Conservation (phyloP, 306 rosid genomes). For the Cicer yamashitae region DNA sequence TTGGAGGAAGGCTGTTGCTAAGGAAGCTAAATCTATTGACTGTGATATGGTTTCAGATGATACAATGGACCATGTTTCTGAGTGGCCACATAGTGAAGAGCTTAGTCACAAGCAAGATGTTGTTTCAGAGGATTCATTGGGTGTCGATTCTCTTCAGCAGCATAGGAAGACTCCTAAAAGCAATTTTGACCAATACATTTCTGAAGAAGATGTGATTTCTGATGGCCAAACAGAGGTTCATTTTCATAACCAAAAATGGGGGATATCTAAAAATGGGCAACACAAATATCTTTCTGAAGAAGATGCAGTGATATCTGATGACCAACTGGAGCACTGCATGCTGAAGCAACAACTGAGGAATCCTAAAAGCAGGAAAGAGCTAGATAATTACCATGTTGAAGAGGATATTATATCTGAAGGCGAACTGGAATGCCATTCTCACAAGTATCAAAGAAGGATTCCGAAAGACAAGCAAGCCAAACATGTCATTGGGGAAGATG, state of each 20-base stretch:
- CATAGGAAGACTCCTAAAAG: conserved; percentile 37
- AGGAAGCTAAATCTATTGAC: conserved; percentile 29
- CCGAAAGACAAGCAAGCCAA: conserved; percentile 42
- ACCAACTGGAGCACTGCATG: conserved; percentile 45
- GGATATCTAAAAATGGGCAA: conserved; percentile 35
- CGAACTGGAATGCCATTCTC: conserved; percentile 40
- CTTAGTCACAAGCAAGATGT: conserved; percentile 51
- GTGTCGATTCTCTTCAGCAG: conserved; percentile 29
- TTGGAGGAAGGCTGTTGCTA: conserved; percentile 20
- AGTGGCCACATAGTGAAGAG: conserved; percentile 45
- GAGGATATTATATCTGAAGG: conserved; percentile 46
- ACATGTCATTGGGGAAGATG: conserved; percentile 41
- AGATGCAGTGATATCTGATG: conserved; percentile 48
- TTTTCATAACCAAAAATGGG: conserved; percentile 37
- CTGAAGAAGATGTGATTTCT: conserved; percentile 25
- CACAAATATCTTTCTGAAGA: conserved; percentile 25
- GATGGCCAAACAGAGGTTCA: conserved; percentile 37
- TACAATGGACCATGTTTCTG: conserved; percentile 40
- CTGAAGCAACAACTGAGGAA: conserved; percentile 53
- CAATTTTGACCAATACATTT: conserved; percentile 5
- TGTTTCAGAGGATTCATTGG: conserved; percentile 35
- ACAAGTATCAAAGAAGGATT: conserved; percentile 39
- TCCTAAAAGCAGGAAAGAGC: conserved; percentile 61
- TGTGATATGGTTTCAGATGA: conserved; percentile 45
- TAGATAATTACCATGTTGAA: conserved; percentile 34